Evolutionary conservation across 2,329 filamentous ascomycete species (phyloP), one percentile per base, ranked within the genome.

Genomic region (Fusarium fujikuroi): DNA sequence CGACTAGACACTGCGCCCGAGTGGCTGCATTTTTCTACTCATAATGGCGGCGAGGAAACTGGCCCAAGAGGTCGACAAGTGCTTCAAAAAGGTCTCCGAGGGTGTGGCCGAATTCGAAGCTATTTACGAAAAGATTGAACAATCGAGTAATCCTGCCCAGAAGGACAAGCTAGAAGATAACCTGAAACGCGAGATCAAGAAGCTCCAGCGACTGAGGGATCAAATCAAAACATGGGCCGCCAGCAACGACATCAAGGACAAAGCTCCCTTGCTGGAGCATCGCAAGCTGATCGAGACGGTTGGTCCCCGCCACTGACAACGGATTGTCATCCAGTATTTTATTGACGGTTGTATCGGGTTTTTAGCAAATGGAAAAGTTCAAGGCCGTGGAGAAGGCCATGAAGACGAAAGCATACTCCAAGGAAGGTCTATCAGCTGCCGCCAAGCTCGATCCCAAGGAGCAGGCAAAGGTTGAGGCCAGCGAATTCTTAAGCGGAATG

Each of bases 351-450:
- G 11, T 36, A 54, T 32, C 63, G 39, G 60, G 39, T 56, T 78
- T 52, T 52, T 85, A 96, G 94, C 92, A 95, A 93, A 99, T 99
- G 96, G 96, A 99, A 85, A 95, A 94, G 79, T 99, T 99, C 90
- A 99, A 99, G 86, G 95, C 95, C n/a, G 96, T 99, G 60, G 96
- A 99, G 84, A 99, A 99, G 87, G 96, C 97, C 80, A 98, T 99
- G 96, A 99, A 99, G 88, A 99, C 96, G 64, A 99, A 99, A 84
- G 96, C 96, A 70, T 99, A 97, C 85, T 98, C 96, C 71, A 98
- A 99, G 87, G 96, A 98, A 84, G 96, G 96, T 49, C 86, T 99
- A 74, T 96, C 94, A 73, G 93, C 95, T 59, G 94, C 95, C 32
- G 92, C 94, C 57, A 97, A 97, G 83, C 89, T 98, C 73, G 96